Conservation (phyloP, 805 yeast species). For the Zygosaccharomyces bailii region DNA sequence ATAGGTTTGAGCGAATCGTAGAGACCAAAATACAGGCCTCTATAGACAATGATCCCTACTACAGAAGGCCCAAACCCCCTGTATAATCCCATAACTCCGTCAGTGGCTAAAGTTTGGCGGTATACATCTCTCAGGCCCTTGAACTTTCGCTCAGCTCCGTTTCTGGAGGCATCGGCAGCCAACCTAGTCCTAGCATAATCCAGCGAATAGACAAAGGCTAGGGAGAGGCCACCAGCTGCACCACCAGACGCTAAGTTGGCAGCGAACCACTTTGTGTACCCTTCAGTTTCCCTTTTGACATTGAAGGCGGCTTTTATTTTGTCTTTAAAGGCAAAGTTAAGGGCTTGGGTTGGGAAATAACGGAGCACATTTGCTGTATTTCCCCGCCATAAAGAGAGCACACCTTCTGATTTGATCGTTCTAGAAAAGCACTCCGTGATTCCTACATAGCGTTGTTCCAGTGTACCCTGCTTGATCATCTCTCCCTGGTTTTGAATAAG, state of each 20-base stretch:
- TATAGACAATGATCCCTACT: slow-evolving; percentile 90
- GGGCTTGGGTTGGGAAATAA: slow-evolving; percentile 97
- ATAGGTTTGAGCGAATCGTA: slow-evolving; percentile 93
- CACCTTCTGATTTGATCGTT: slow-evolving; percentile 87
- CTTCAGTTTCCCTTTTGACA: slow-evolving; percentile 74
- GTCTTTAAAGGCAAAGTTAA: slow-evolving; percentile 95
- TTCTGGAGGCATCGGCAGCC: slow-evolving; percentile 85
- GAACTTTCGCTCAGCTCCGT: slow-evolving; percentile 85
- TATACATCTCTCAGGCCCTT: slow-evolving; percentile 91
- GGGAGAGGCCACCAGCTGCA: slow-evolving; percentile 93
- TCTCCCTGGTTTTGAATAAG: slow-evolving; percentile 95
- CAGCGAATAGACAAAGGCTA: slow-evolving; percentile 89
- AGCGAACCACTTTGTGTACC: slow-evolving; percentile 86
- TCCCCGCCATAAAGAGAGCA: slow-evolving; percentile 93
- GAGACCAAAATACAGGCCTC: slow-evolving; percentile 95
- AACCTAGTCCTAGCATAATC: slow-evolving; percentile 97
- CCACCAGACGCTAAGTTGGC: slow-evolving; percentile 98
- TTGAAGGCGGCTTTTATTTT: slow-evolving; percentile 89
- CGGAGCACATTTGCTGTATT: slow-evolving; percentile 96
- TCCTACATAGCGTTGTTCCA: slow-evolving; percentile 76
- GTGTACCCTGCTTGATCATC: slow-evolving; percentile 93
- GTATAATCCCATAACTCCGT: slow-evolving; percentile 94
- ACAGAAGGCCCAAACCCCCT: slow-evolving; percentile 98
- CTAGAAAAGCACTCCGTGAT: slow-evolving; percentile 85
- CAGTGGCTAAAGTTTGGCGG: slow-evolving; percentile 86